phyloP scores from a whole-genome alignment of 1,284 basidiomycete genomes.

The Malassezia brasiliensis region DNA sequence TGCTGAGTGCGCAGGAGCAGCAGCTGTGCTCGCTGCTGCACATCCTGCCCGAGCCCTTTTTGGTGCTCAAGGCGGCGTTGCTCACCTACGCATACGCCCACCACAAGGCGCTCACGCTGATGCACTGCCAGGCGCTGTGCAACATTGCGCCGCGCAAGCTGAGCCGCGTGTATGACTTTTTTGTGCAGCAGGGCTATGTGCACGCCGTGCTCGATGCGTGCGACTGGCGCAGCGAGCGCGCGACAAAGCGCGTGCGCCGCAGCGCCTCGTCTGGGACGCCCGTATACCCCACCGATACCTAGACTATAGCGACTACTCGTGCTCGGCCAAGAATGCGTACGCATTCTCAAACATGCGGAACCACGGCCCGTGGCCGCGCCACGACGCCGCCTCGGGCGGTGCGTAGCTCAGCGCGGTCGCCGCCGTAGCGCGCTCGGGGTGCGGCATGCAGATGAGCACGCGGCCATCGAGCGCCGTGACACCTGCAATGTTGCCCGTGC shows the following conservation, averaged over 20 bases:
- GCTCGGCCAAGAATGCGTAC: slow-evolving; percentile 49
- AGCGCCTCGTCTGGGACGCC: not conserved
- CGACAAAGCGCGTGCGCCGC: not conserved
- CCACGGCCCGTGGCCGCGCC: slow-evolving; percentile 72
- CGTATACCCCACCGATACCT: not conserved
- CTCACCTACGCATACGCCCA: slow-evolving; percentile 32
- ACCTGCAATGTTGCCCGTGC: slow-evolving; percentile 73
- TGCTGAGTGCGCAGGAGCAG: slow-evolving; percentile 37
- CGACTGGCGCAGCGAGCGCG: slow-evolving; percentile 1
- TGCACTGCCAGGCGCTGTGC: slow-evolving; percentile 34
- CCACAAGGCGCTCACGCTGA: slow-evolving; percentile 32
- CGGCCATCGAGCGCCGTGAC: slow-evolving; percentile 75
- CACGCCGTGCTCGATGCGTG: slow-evolving; percentile 3
- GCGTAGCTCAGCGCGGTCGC: slow-evolving; percentile 46
- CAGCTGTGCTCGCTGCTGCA: slow-evolving; percentile 39
- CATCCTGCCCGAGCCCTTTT: slow-evolving; percentile 41
- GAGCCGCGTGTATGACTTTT: slow-evolving; percentile 42
- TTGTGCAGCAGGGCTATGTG: slow-evolving; percentile 42
- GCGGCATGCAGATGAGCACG: slow-evolving; percentile 90
- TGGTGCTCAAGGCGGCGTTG: slow-evolving; percentile 43
- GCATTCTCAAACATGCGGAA: slow-evolving; percentile 90
- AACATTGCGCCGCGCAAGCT: slow-evolving; percentile 43
- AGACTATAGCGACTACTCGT: not conserved
- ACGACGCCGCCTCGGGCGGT: slow-evolving; percentile 22
- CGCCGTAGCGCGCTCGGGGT: slow-evolving; percentile 48